phyloP scores from a whole-genome alignment of 192 early-diverging fungal genomes.

The Phycomyces blakesleeanus region DNA sequence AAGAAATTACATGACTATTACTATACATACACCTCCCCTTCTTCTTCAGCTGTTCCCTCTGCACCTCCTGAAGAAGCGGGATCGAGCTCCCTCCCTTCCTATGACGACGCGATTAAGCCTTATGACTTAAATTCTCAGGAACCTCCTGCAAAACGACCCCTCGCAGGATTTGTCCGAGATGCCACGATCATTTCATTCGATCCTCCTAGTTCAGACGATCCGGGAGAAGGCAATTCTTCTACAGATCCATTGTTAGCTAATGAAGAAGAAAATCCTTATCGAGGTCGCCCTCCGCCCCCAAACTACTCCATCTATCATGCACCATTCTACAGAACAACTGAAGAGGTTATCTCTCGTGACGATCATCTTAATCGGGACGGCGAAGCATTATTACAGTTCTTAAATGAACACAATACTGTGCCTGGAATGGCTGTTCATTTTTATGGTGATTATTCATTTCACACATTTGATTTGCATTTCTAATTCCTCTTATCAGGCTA shows the following conservation, averaged over 20 bases:
- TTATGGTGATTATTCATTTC: constrained; percentile 15
- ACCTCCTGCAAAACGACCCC: constrained; percentile 2
- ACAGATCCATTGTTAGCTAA: not conserved
- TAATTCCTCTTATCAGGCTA: constrained; percentile 16
- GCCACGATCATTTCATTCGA: constrained; percentile 4
- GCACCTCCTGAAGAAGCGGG: constrained; percentile 1
- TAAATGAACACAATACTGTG: constrained; percentile 27
- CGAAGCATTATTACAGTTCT: constrained; percentile 32
- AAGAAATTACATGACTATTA: constrained; percentile 3
- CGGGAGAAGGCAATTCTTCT: not conserved
- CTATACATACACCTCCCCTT: constrained; percentile 4
- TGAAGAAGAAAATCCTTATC: constrained; percentile 3
- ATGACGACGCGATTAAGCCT: constrained; percentile 10
- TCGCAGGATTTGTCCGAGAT: constrained; percentile 10
- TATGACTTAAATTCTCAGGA: not conserved
- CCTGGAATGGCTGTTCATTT: constrained; percentile 30
- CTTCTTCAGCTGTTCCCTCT: not conserved
- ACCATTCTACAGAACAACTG: constrained; percentile 9
- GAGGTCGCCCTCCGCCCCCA: constrained; percentile 23
- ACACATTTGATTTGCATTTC: not conserved
- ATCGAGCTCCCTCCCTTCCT: not conserved
- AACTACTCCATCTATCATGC: constrained; percentile 28
- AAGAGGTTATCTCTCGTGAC: constrained; percentile 31
- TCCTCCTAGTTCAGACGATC: not conserved
- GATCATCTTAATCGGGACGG: constrained; percentile 31